Conservation (phyloP, 192 early-diverging fungal genomes). For the Lunasporangiospora selenospora region DNA sequence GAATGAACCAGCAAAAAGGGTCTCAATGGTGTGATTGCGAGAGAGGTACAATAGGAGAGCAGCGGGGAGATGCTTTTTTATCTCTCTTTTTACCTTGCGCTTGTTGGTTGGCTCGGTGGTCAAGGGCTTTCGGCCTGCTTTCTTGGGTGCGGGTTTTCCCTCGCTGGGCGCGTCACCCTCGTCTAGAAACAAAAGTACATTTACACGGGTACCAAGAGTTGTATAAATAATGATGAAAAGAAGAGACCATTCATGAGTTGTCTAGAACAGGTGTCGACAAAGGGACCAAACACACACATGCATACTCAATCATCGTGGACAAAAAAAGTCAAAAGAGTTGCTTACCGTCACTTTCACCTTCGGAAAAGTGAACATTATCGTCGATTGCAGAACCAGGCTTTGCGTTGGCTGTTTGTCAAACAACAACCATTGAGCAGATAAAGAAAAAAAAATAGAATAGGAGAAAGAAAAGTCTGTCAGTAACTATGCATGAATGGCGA, state of each 20-base stretch:
- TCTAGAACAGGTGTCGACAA: not conserved
- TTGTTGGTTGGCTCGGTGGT: conserved; percentile 58
- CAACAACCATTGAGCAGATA: no score
- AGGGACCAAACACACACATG: not conserved
- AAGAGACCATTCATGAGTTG: not conserved
- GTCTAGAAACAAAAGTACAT: conserved; percentile 11
- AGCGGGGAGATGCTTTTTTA: not conserved
- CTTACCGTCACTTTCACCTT: conserved; percentile 6
- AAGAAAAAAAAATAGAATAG: not conserved
- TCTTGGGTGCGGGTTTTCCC: conserved; percentile 58
- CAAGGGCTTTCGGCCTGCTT: conserved; percentile 69
- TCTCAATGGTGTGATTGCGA: not conserved
- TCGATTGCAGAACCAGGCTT: conserved; percentile 1
- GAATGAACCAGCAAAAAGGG: not conserved
- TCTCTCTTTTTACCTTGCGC: conserved; percentile 31
- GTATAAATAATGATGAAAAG: not conserved
- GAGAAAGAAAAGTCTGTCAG: not conserved
- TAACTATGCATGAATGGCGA: not conserved
- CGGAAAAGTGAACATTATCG: conserved; percentile 14
- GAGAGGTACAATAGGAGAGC: no score
- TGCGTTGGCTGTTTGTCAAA: not conserved
- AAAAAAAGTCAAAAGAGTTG: not conserved
- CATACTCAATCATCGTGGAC: not conserved
- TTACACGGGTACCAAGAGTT: conserved; percentile 1
- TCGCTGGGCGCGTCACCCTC: conserved; percentile 38